Base-by-base conservation (phyloP, 2,329 filamentous ascomycete genomes). In the Diaporthe longicolla region DNA sequence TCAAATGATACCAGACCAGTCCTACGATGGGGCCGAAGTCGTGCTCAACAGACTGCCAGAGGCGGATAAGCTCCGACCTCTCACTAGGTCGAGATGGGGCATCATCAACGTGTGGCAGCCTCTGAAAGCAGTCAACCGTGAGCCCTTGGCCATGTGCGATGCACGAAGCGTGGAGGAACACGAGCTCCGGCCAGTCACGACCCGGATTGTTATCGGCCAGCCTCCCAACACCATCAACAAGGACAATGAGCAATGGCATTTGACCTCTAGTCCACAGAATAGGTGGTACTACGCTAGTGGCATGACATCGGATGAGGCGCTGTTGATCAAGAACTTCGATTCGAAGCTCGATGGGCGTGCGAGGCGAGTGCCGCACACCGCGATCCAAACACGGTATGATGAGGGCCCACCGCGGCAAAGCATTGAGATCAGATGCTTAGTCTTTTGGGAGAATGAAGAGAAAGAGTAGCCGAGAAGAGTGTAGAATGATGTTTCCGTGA, bases 301-400 rank as follows among this genome's bases (percentile, higher is more conserved):
- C 0, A 87, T 89, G 81, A 82, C 80, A 10, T 87, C 88, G 0
- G 83, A 85, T 37, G 85, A 91, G 78, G 86, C 87, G 5, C 82
- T 88, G 15, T 79, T 91, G 63, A 89, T 91, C 79, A 91, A 91
- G 78, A 90, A 88, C 76, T 91, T 87, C 78, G 89, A 91, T 80
- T 69, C 65, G 43, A 26, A 50, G 19, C n/a, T 50, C 6, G 65
- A 69, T 54, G 65, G 65, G 55, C 55, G 55, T 37, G 55, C 55
- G 55, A 58, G 55, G 32, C 55, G 55, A 32, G 45, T 69, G 32
- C 65, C 65, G n/a, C 65, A 69, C 65, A 50, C 65, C 50, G 65
- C 65, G 11, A 50, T 69, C 24, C 43, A 50, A 29, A 69, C 43
- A 45, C 65, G 45, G n/a, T 50, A 48, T 40, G 65, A 69, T 19